These are phyloP conservation scores for Prunus kanzakura DNA, from an alignment of 306 rosid species.

Conservation along the genomic window DNA sequence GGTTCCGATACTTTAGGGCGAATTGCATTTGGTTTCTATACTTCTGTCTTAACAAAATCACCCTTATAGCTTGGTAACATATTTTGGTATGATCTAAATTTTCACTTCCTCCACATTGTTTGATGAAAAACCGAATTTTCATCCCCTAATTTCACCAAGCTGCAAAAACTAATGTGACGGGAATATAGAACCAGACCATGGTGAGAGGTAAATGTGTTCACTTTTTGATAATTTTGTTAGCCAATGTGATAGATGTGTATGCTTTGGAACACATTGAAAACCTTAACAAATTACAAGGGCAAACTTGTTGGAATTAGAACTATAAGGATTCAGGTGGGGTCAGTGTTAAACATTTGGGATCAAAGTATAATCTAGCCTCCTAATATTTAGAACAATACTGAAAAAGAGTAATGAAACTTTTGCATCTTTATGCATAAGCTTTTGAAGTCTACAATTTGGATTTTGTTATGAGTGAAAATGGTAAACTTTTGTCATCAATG, in stretches of 20 bases:
- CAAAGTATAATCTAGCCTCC: not conserved
- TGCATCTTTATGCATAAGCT: not conserved
- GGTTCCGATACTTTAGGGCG: not conserved
- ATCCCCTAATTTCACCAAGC: not conserved
- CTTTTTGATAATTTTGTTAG: not conserved
- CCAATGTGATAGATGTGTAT: not conserved
- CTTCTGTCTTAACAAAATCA: not conserved
- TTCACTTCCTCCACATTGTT: not conserved
- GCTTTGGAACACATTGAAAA: not conserved
- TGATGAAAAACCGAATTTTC: not conserved
- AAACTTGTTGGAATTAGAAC: not conserved
- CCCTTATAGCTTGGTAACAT: not conserved
- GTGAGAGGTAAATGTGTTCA: not conserved
- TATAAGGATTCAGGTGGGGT: not conserved
- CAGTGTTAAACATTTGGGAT: not conserved
- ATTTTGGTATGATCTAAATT: not conserved
- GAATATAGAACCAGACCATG: not conserved
- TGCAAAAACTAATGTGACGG: not conserved
- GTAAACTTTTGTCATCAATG: not conserved
- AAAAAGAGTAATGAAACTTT: not conserved
- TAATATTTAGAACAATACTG: not conserved
- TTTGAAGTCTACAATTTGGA: not conserved
- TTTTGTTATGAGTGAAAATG: not conserved
- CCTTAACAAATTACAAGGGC: not conserved
- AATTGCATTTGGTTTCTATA: not conserved